phyloP scores from a whole-genome alignment of 2,329 filamentous ascomycete genomes.

The Hypoxylon sp. region DNA sequence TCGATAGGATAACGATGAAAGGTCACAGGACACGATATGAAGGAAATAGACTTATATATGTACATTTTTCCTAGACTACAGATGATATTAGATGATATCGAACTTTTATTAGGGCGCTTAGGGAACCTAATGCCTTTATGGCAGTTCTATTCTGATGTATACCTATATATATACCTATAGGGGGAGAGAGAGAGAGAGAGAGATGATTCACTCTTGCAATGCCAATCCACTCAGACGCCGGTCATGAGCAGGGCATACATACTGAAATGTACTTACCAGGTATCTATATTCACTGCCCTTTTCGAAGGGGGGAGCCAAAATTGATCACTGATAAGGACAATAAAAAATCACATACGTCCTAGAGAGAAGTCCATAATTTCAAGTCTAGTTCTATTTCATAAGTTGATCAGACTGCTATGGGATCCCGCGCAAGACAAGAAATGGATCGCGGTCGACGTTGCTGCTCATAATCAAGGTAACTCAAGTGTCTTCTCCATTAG shows the following conservation, averaged over 20 bases:
- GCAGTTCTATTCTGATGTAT: not conserved
- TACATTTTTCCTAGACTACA: not conserved
- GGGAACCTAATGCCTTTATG: not conserved
- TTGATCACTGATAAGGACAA: not conserved
- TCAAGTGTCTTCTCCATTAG: not conserved
- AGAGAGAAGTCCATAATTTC: not conserved
- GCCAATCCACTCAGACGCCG: not conserved
- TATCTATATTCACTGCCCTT: no score
- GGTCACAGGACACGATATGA: not conserved
- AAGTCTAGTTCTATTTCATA: not conserved
- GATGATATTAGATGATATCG: not conserved
- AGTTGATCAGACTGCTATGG: not conserved
- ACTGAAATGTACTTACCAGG: no score
- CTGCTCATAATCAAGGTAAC: not conserved
- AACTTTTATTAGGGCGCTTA: not conserved
- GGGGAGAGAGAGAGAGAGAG: no score
- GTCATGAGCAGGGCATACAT: no score
- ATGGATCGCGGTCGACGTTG: not conserved
- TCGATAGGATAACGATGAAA: not conserved
- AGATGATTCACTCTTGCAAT: not conserved
- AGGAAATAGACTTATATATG: conserved; percentile 5
- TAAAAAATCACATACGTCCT: not conserved
- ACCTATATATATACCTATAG: no score
- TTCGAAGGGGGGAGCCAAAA: no score
- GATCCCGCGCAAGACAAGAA: not conserved